These are phyloP conservation scores for Hamamelis virginiana DNA, from an alignment of 164 flowering plant species.

Conservation along the genomic window DNA sequence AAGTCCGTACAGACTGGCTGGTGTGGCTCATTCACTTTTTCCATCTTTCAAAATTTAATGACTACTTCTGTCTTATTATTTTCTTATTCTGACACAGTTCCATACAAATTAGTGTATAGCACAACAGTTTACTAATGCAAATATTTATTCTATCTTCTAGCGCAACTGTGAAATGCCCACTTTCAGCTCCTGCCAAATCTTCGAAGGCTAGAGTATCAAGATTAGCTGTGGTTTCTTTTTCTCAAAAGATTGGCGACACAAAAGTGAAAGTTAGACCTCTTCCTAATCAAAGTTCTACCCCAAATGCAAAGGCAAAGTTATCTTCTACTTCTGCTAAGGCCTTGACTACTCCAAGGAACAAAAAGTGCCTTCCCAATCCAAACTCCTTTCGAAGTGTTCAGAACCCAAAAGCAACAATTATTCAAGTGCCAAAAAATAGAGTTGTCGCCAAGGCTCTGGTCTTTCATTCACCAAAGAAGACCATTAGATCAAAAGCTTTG, in stretches of 20 bases:
- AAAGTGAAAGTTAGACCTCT: conserved; percentile 36
- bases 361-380: conserved; percentile 29
- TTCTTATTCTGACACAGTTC: neutral
- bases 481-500: conserved; percentile 31
- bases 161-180: conserved; percentile 59
- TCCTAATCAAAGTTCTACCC: conserved; percentile 42
- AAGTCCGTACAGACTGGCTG: too few species aligned
- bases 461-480: conserved; percentile 71
- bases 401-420: conserved; percentile 33
- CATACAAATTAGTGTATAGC: neutral
- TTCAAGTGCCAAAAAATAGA: conserved; percentile 33
- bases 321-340: conserved; percentile 44
- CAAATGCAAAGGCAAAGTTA: conserved; percentile 44
- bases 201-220: conserved; percentile 64
- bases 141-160: conserved; percentile 25
- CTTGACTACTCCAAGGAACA: conserved; percentile 72
- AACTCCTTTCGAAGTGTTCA: conserved; percentile 58
- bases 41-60: too few species aligned
- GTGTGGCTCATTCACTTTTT: too few species aligned
- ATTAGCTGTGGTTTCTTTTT: conserved; percentile 51
- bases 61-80: neutral
- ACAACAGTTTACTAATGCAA: neutral
- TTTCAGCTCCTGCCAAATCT: conserved; percentile 80
- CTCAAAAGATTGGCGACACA: conserved; percentile 39
- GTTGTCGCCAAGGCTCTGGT: conserved; percentile 62